phyloP scores from a whole-genome alignment of 225 moss, liverwort and hornwort species.

The Anthoceros angustus region DNA sequence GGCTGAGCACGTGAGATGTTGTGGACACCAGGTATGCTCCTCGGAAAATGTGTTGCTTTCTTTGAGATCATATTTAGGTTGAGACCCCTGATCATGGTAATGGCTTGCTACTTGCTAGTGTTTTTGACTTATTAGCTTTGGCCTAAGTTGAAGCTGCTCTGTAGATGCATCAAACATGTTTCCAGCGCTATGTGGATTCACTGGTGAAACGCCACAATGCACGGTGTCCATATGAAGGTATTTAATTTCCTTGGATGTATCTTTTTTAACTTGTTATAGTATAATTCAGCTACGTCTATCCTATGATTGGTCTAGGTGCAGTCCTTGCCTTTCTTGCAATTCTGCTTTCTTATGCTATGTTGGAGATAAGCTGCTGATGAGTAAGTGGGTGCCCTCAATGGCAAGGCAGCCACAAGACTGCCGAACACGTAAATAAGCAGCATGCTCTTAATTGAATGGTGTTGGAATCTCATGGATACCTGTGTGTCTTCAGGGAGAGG shows the following conservation, averaged over 20 bases:
- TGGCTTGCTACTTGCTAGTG: too few relatives aligned
- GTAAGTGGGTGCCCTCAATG: not conserved
- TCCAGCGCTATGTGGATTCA: conserved; percentile 75
- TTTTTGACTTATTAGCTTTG: too few relatives aligned
- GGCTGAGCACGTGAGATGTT: conserved; percentile 86
- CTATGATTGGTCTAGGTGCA: not conserved
- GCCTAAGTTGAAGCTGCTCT: not conserved
- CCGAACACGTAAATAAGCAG: too few relatives aligned
- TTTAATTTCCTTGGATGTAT: not conserved
- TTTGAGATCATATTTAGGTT: too few relatives aligned
- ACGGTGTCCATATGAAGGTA: conserved; percentile 62
- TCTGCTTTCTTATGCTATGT: not conserved
- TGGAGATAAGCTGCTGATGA: not conserved
- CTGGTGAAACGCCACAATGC: conserved; percentile 49
- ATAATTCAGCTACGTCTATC: not conserved
- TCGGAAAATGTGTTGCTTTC: too few relatives aligned
- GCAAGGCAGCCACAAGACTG: too few relatives aligned
- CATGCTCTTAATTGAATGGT: conserved; percentile 6
- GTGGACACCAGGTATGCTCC: conserved; percentile 77
- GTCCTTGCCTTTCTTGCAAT: not conserved
- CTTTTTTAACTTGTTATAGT: not conserved
- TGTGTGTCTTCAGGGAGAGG: conserved; percentile 46
- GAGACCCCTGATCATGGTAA: too few relatives aligned
- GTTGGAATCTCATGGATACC: not conserved
- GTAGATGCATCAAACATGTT: conserved; percentile 94